Evolutionary conservation across 495 filamentous ascomycete species (phyloP), one percentile per base, ranked within the genome.

Genomic region (Rostrohypoxylon terebratum): DNA sequence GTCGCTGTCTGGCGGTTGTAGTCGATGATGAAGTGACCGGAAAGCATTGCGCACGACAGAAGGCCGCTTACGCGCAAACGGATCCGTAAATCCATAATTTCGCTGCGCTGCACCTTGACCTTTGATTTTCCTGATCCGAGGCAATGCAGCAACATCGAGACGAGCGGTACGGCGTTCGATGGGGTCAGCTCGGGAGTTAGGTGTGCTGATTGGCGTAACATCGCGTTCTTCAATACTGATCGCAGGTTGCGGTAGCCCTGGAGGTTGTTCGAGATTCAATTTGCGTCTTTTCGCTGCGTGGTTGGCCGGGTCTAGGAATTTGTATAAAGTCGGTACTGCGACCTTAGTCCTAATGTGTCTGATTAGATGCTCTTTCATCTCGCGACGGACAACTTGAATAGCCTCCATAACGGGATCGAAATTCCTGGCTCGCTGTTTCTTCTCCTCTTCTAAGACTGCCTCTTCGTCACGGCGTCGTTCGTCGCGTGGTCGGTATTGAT

Each of bases 351-450:
- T 92, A 70, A 97, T 90, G 77, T 97, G 92, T 72, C 90, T 90
- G 58, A 98, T 85, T 18, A 99, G 81, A 77, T 94, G 93, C 73
- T 94, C 89, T 65, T 86, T 90, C 76, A 98, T 83, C 76, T 98
- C 94, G n/a, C 87, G 87, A 51, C 89, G 87, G 14, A 97, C 85
- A 57, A 91, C 87, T 34, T 94, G 89, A 18, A 92, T 80, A 42
- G 96, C 93, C 73, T 93, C 94, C 18, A 84, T 82, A n/a, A 93
- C 91, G 42, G 95, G 94, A 76, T 99, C 95, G 58, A 97, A 84
- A 69, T 94, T 90, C 71, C 89, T 86, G 1, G 93, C 94, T 50
- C 94, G 83, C 66, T 94, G 89, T 68, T 87, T 89, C 78, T 94
- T 97, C 75, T 98, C 94, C 72, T 94, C 91, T 67, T 97, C 93